These are phyloP conservation scores for Casaregolazyma lundiana DNA, from an alignment of 1,139 yeast genomes.

Conservation along the genomic window DNA sequence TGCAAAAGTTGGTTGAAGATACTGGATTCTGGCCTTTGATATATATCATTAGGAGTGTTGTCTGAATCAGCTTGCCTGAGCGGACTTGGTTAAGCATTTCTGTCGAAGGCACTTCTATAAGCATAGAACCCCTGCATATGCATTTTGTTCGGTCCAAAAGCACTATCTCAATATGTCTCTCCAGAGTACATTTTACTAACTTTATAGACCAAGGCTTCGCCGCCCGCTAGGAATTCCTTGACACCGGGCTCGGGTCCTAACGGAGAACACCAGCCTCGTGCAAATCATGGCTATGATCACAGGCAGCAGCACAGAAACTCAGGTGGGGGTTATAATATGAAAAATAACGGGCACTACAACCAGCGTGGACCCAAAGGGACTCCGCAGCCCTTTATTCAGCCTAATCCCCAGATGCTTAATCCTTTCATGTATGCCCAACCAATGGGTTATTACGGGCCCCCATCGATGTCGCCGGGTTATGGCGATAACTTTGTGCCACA, in stretches of 20 bases:
- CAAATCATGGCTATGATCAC: slow-evolving; percentile 8
- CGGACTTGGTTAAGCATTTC: too few species aligned
- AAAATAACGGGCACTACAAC: slow-evolving; percentile 8
- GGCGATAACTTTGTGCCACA: slow-evolving; percentile 5
- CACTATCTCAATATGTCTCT: too few species aligned
- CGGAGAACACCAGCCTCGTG: slow-evolving; percentile 3
- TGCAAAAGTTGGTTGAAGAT: too few species aligned
- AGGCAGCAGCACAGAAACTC: slow-evolving; percentile 8
- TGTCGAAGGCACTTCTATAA: too few species aligned
- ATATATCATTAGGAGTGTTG: too few species aligned
- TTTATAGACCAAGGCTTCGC: not conserved
- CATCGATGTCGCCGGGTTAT: too few species aligned
- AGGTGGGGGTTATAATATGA: slow-evolving; percentile 3
- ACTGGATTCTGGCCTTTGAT: too few species aligned
- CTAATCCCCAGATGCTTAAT: slow-evolving; percentile 9
- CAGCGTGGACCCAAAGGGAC: slow-evolving; percentile 10
- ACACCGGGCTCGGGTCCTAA: not conserved
- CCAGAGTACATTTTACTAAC: too few species aligned
- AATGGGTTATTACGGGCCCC: too few species aligned
- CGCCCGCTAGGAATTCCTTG: not conserved
- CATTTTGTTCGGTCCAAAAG: too few species aligned
- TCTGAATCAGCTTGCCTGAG: too few species aligned
- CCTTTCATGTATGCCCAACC: slow-evolving; percentile 7
- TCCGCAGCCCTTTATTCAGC: slow-evolving; percentile 9
- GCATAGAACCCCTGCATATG: too few species aligned